Percentiles rank a stretch among this genome's conserved stretches.
Evolutionary conservation across 306 rosid species (phyloP).

Genomic region (Medicago ruthenica): DNA sequence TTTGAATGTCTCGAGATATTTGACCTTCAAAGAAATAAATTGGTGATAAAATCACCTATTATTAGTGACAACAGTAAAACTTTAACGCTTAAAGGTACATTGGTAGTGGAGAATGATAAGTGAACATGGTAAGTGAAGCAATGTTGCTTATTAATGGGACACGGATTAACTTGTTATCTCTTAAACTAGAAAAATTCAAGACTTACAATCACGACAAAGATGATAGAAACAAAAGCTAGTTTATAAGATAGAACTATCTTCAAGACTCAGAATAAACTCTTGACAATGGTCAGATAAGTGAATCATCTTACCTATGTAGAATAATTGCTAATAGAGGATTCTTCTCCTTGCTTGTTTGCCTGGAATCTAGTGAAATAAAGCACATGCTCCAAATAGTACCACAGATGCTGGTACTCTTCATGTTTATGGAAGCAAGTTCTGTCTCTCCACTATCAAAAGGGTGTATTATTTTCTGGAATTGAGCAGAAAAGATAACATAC

Average conservation of each 20-base stretch:
- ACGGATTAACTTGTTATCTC: no score
- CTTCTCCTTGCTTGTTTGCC: conserved; percentile 57
- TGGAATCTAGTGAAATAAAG: conserved; percentile 73
- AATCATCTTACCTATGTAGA: conserved; percentile 54
- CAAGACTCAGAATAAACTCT: conserved; percentile 33
- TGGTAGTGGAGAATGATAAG: no score
- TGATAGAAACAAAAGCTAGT: conserved; percentile 32
- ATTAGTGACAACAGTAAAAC: no score
- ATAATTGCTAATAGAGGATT: conserved; percentile 82
- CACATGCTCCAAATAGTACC: conserved; percentile 94
- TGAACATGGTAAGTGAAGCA: no score
- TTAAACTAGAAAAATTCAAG: no score
- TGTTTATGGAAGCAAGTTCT: not conserved
- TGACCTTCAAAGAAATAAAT: no score
- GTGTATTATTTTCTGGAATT: not conserved
- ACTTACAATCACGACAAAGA: conserved; percentile 27
- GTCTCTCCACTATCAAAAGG: not conserved
- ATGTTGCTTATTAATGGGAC: no score
- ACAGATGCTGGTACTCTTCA: conserved; percentile 39
- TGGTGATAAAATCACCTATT: no score
- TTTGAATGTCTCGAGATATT: no score
- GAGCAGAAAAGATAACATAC: not conserved
- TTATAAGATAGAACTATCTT: not conserved
- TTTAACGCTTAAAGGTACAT: no score
- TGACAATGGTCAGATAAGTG: not conserved